Evolutionary conservation across 2,329 filamentous ascomycete genomes (phyloP).

Genomic region (Dactylonectria macrodidyma): DNA sequence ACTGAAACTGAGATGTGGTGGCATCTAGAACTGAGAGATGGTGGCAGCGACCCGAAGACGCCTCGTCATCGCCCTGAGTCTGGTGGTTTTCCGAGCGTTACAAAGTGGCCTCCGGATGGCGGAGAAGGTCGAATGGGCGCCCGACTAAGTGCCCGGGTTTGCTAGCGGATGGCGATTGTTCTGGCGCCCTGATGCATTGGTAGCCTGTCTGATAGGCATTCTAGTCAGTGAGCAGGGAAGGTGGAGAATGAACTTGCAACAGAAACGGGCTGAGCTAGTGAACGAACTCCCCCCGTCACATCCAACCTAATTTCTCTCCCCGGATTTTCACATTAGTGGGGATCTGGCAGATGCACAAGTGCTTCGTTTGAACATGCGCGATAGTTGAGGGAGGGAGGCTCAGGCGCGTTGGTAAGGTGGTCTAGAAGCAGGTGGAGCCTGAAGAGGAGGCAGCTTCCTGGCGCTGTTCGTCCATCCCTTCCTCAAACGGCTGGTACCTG

Average conservation of each 20-base stretch:
- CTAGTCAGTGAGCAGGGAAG: not conserved
- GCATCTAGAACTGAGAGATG: not conserved
- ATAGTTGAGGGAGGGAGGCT: not conserved
- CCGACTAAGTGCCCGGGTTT: not conserved
- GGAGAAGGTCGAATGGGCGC: not conserved
- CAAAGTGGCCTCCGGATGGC: conserved; percentile 5
- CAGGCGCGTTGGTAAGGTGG: not conserved
- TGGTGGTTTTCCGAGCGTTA: conserved; percentile 4
- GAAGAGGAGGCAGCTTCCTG: conserved; percentile 6
- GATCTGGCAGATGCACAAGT: conserved; percentile 21
- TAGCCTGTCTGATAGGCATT: too few species aligned
- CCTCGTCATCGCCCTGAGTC: conserved; percentile 20
- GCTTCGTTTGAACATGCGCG: not conserved
- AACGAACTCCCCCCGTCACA: conserved; percentile 24
- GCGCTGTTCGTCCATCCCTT: conserved; percentile 17
- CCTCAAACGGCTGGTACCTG: conserved; percentile 24
- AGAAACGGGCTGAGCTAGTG: conserved; percentile 29
- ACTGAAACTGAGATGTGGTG: not conserved
- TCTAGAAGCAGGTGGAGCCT: not conserved
- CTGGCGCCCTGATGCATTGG: conserved; percentile 4
- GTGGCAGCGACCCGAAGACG: not conserved
- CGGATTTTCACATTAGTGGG: conserved; percentile 33
- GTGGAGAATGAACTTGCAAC: conserved; percentile 26
- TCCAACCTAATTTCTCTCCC: conserved; percentile 31
- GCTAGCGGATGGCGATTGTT: conserved; percentile 9